These are phyloP conservation scores for Heliamphora pulchella DNA, from an alignment of 179 eudicot genomes.

Conservation along the genomic window DNA sequence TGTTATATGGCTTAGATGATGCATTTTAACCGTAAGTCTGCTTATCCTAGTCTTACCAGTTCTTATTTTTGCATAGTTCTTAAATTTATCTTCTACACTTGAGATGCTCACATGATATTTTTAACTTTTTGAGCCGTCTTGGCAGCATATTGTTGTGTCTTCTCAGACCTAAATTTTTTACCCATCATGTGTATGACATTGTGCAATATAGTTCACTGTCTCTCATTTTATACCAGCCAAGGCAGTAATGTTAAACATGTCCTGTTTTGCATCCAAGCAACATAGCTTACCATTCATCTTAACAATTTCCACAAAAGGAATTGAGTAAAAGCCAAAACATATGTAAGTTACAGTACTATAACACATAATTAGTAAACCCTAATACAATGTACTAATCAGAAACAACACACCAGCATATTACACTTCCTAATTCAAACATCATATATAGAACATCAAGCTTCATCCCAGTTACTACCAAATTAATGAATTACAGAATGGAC, in stretches of 20 bases:
- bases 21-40: neutral
- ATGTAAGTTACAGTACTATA: neutral
- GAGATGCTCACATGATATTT: neutral
- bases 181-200: neutral
- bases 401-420: neutral
- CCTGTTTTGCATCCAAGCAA: neutral
- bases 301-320: neutral
- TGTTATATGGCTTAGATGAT: neutral
- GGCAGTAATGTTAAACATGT: neutral
- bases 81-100: neutral
- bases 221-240: neutral
- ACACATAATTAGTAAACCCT: neutral
- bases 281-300: conserved; percentile 5
- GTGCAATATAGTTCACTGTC: neutral
- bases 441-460: neutral
- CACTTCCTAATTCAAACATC: neutral
- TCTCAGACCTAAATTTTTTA: neutral
- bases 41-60: neutral
- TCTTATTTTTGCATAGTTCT: neutral
- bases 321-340: neutral
- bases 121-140: neutral
- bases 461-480: neutral
- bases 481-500: neutral
- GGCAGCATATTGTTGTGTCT: neutral
- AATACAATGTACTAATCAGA: neutral